phyloP scores from a whole-genome alignment of 2,329 filamentous ascomycete species.

The Aspergillus costaricaensis region DNA sequence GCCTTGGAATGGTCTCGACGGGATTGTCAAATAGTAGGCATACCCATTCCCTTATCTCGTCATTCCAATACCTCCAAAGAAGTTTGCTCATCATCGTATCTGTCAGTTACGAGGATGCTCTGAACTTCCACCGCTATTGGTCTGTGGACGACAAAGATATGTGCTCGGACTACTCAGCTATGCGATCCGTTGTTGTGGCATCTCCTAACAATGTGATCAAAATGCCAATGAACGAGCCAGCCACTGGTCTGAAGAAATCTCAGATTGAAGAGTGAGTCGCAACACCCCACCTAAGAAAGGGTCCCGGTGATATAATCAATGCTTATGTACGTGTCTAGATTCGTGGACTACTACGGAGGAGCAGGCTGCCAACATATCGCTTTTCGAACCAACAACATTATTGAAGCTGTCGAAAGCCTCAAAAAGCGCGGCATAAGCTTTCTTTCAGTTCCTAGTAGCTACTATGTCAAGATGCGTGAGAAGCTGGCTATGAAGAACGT shows the following conservation, averaged over 20 bases:
- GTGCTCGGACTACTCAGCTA: constrained; percentile 83
- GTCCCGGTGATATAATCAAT: too few species aligned
- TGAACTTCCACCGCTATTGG: constrained; percentile 94
- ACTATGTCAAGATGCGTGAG: constrained; percentile 72
- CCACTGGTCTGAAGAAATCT: constrained; percentile 57
- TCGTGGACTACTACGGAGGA: constrained; percentile 79
- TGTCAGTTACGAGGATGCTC: constrained; percentile 72
- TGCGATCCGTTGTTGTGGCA: constrained; percentile 84
- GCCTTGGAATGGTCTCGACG: constrained; percentile 79
- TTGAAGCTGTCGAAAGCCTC: constrained; percentile 69
- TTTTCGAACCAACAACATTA: constrained; percentile 74
- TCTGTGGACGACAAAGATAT: constrained; percentile 87
- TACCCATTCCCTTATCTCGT: background rate
- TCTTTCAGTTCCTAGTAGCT: constrained; percentile 76
- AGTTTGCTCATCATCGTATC: constrained; percentile 16
- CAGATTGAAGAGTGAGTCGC: too few species aligned
- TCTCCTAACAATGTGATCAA: constrained; percentile 81
- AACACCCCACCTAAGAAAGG: too few species aligned
- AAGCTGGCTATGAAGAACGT: constrained; percentile 63
- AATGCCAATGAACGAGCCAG: constrained; percentile 97
- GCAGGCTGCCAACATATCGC: constrained; percentile 90
- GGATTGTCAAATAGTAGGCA: constrained; percentile 55
- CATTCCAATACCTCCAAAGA: too few species aligned
- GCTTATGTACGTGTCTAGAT: constrained; percentile 19
- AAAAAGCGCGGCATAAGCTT: constrained; percentile 81